These are phyloP conservation scores for Santalum album DNA, from an alignment of 164 flowering plant species.

Conservation along the genomic window DNA sequence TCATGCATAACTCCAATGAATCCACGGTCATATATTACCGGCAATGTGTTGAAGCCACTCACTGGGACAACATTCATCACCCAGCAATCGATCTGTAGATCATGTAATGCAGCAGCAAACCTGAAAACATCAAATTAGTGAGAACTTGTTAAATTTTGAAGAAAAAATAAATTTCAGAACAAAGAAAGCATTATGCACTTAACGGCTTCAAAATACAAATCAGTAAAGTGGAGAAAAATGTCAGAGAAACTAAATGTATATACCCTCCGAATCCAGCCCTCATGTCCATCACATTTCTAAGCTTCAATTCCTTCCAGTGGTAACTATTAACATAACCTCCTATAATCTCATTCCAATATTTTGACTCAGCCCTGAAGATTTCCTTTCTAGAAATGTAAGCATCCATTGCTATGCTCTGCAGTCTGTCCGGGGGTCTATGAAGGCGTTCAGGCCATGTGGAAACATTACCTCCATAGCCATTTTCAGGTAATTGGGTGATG, in stretches of 20 bases:
- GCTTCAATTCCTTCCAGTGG: constrained; percentile 23
- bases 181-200: neutral
- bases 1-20: constrained; percentile 56
- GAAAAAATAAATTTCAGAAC: too few species aligned
- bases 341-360: constrained; percentile 35
- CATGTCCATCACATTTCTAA: constrained; percentile 59
- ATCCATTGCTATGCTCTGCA: constrained; percentile 41
- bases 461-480: constrained; percentile 32
- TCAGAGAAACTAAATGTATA: neutral
- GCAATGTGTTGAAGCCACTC: constrained; percentile 54
- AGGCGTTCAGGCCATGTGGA: constrained; percentile 40
- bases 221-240: neutral
- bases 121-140: constrained; percentile 18
- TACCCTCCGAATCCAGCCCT: constrained; percentile 50
- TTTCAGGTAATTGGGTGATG: constrained; percentile 39
- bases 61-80: constrained; percentile 61
- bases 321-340: constrained; percentile 24
- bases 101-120: constrained; percentile 52
- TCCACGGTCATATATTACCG: constrained; percentile 59
- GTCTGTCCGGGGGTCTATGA: constrained; percentile 38
- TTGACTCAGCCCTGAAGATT: constrained; percentile 39
- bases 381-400: constrained; percentile 42
- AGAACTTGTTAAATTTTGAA: neutral
- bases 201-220: neutral
- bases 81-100: constrained; percentile 41